Conservation (phyloP, 768 basidiomycete species). For the Boletus reticuloceps region DNA sequence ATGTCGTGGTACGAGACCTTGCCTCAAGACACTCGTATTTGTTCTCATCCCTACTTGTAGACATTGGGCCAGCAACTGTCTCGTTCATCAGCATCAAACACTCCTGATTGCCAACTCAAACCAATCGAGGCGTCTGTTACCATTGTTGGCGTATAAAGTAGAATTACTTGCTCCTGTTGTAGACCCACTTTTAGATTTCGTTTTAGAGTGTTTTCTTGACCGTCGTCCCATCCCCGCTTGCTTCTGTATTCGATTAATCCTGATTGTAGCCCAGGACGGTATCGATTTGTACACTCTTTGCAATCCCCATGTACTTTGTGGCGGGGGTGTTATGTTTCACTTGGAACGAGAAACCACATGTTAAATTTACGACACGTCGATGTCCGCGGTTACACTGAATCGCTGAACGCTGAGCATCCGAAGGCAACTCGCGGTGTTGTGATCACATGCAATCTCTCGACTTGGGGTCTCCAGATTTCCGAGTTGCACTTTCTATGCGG, state of each 20-base stretch:
- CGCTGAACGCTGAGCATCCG: not conserved
- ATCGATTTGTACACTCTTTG: not conserved
- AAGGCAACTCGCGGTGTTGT: not conserved
- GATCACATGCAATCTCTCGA: not conserved
- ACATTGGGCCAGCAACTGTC: slow-evolving; percentile 39
- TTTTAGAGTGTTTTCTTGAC: not conserved
- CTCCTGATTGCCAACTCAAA: slow-evolving; percentile 44
- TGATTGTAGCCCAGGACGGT: not conserved
- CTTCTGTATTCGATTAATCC: slow-evolving; percentile 4
- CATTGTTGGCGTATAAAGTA: slow-evolving; percentile 31
- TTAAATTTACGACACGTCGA: no score
- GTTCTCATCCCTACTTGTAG: slow-evolving; percentile 26
- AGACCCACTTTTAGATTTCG: not conserved
- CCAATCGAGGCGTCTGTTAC: slow-evolving; percentile 43
- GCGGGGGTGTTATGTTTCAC: not conserved
- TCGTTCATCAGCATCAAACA: slow-evolving; percentile 37
- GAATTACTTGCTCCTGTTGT: not conserved
- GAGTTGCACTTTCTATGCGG: no score
- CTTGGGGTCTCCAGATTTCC: no score
- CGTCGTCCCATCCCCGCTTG: not conserved
- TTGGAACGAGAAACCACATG: not conserved
- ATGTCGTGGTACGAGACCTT: slow-evolving; percentile 39
- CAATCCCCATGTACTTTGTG: not conserved
- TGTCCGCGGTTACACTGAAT: not conserved
- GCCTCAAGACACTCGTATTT: not conserved